Conservation (phyloP, 345 rosid species). For the Ceriops tagal region DNA sequence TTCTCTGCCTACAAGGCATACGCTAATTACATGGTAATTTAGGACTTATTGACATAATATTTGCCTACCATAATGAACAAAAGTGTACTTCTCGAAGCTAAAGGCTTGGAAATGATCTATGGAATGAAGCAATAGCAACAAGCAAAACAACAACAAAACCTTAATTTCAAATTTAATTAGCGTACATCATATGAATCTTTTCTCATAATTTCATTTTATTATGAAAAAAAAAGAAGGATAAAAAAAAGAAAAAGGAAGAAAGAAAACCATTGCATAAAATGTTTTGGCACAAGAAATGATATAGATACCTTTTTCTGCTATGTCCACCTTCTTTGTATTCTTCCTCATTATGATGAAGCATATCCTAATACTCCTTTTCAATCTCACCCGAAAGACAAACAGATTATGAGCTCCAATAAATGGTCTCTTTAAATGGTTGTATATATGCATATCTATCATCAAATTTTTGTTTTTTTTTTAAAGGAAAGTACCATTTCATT, state of each 20-base stretch:
- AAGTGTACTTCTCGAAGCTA: background rate
- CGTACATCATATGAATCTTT: too few relatives aligned
- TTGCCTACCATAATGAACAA: background rate
- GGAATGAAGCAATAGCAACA: background rate
- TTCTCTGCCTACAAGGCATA: conserved; percentile 4
- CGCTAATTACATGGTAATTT: background rate
- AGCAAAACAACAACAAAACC: background rate
- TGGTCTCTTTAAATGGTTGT: too few relatives aligned
- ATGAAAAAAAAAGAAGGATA: too few relatives aligned
- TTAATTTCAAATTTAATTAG: background rate
- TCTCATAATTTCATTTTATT: too few relatives aligned
- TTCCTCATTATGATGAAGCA: background rate
- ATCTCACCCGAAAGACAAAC: background rate
- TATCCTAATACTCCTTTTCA: background rate
- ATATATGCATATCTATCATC: background rate
- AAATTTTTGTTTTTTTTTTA: too few relatives aligned
- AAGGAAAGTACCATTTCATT: too few relatives aligned
- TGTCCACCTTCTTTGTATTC: background rate
- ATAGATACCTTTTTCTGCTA: background rate
- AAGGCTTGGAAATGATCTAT: background rate
- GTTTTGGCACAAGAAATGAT: too few relatives aligned
- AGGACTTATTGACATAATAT: background rate
- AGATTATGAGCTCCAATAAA: background rate
- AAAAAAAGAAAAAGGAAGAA: background rate
- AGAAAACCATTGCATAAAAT: background rate